Conservation (phyloP, 1,284 basidiomycete species). For the Cutaneotrichosporon sp. region DNA sequence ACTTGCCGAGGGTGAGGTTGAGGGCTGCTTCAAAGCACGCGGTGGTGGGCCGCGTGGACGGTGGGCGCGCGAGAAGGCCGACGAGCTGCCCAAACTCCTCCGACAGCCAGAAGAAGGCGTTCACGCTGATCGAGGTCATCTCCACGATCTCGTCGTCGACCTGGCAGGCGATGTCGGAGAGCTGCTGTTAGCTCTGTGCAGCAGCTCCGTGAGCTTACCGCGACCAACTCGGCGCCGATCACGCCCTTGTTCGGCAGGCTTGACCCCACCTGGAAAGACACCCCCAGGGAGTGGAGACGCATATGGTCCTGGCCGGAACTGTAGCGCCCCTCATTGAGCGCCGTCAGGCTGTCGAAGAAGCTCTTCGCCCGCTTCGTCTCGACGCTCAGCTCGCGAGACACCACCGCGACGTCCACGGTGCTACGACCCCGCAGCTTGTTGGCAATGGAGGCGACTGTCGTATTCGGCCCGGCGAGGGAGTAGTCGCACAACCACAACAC, state of each 20-base stretch:
- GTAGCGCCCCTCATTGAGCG: constrained; percentile 39
- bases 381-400: constrained; percentile 36
- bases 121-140: constrained; percentile 46
- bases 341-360: constrained; percentile 46
- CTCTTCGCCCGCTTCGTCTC: constrained; percentile 41
- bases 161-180: constrained; percentile 42
- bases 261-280: constrained; percentile 39
- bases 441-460: no score
- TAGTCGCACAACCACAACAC: no score
- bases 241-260: constrained; percentile 41
- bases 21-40: constrained; percentile 29
- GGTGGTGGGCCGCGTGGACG: constrained; percentile 6
- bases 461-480: no score
- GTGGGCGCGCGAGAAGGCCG: constrained; percentile 30
- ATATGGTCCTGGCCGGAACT: constrained; percentile 40
- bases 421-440: no score
- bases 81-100: constrained; percentile 45
- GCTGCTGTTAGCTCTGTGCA: constrained; percentile 36
- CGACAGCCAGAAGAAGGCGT: constrained; percentile 47
- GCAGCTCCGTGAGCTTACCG: no score
- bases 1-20: constrained; percentile 39
- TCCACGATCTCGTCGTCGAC: constrained; percentile 42
- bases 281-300: constrained; percentile 47
- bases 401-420: constrained; percentile 36
- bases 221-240: constrained; percentile 36